phyloP scores from a whole-genome alignment of 495 filamentous ascomycete species.

The Daldinia grandis region DNA sequence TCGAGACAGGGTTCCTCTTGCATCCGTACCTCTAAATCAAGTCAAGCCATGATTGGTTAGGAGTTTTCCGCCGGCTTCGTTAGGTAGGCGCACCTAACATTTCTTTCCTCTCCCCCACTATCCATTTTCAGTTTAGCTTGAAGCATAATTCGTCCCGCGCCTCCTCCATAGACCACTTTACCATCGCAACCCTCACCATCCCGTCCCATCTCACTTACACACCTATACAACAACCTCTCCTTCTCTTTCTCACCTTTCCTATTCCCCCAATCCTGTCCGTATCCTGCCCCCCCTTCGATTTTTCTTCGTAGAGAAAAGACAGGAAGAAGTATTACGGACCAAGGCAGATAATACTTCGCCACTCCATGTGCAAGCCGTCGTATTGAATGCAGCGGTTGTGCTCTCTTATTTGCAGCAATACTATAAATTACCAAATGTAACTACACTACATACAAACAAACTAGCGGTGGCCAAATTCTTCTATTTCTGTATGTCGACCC shows the following conservation, averaged over 20 bases:
- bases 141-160: slow-evolving; percentile 2
- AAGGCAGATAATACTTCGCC: slow-evolving; percentile 9
- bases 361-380: slow-evolving; percentile 27
- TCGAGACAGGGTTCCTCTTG: slow-evolving; percentile 3
- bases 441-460: slow-evolving; percentile 9
- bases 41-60: not conserved
- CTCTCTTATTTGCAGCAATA: slow-evolving; percentile 18
- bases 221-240: not conserved
- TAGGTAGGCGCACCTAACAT: not conserved
- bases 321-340: not conserved
- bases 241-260: not conserved
- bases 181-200: slow-evolving; percentile 6
- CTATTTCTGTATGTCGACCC: slow-evolving; percentile 17
- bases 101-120: slow-evolving; percentile 33
- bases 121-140: slow-evolving; percentile 30
- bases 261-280: not conserved
- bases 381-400: slow-evolving; percentile 16
- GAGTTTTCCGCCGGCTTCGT: slow-evolving; percentile 1
- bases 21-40: not conserved
- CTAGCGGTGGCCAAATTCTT: slow-evolving; percentile 6
- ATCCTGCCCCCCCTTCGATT: not conserved
- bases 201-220: not conserved
- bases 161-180: slow-evolving; percentile 14
- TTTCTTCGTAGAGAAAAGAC: not conserved
- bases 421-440: slow-evolving; percentile 27